Conservation (phyloP, 2,329 filamentous ascomycete genomes). For the Capronia americana region DNA sequence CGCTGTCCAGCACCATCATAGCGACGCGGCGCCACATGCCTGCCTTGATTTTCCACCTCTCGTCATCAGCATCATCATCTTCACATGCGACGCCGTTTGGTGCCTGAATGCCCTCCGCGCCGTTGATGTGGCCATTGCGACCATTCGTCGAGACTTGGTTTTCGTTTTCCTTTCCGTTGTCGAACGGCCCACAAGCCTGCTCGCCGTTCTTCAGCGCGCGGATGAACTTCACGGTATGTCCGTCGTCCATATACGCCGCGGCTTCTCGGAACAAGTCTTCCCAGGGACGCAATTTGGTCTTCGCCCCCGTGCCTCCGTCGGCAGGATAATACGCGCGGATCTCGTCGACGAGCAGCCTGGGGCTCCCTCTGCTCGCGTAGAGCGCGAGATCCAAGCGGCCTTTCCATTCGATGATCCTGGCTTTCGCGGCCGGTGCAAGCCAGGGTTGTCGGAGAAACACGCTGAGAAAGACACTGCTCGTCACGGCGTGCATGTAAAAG, state of each 20-base stretch:
- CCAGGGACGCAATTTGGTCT: not conserved
- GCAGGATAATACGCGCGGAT: constrained; percentile 3
- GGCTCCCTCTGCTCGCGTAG: constrained; percentile 4
- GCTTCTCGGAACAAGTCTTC: constrained; percentile 2
- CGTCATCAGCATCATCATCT: not conserved
- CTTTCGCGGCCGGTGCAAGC: constrained; percentile 2
- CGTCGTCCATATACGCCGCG: constrained; percentile 6
- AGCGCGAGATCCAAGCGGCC: constrained; percentile 14
- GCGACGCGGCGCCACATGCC: constrained; percentile 14
- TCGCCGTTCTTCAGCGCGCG: constrained; percentile 16
- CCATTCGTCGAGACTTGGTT: not conserved
- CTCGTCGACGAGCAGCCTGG: constrained; percentile 11
- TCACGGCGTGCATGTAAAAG: constrained; percentile 21
- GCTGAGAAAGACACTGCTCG: constrained; percentile 7
- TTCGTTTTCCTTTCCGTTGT: not conserved
- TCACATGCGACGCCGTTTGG: not conserved
- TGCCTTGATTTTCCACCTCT: constrained; percentile 10
- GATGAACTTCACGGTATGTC: constrained; percentile 17
- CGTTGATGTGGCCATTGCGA: not conserved
- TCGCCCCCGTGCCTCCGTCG: too few species aligned
- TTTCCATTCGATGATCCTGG: constrained; percentile 11
- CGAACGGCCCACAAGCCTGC: not conserved
- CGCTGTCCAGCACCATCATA: constrained; percentile 12
- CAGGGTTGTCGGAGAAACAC: constrained; percentile 12
- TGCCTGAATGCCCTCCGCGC: not conserved